A percentile compares a stretch with the other conserved stretches of the same genome.
phyloP scores from a whole-genome alignment of 2,329 filamentous ascomycete genomes.

The Fusarium sp. region DNA sequence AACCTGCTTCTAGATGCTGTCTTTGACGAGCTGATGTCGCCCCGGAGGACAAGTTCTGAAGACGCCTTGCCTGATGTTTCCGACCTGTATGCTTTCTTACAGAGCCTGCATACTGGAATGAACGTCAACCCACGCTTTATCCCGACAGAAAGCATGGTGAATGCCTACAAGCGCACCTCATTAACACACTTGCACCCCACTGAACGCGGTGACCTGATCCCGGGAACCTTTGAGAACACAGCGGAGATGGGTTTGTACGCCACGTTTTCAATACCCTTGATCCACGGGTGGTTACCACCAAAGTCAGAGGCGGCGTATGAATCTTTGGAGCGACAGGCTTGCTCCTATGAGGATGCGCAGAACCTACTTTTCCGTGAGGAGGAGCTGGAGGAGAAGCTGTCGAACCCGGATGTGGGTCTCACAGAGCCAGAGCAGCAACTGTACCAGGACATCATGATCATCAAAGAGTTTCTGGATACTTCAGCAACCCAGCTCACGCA shows the following conservation, averaged over 20 bases:
- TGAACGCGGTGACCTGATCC: conserved; percentile 65
- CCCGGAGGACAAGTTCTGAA: conserved; percentile 74
- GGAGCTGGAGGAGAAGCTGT: conserved; percentile 86
- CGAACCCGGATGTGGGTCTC: conserved; percentile 64
- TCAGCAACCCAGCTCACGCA: conserved; percentile 91
- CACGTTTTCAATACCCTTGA: conserved; percentile 88
- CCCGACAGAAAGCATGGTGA: conserved; percentile 65
- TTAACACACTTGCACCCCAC: conserved; percentile 68
- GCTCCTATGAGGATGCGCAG: conserved; percentile 93
- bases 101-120: conserved; percentile 94
- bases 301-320: conserved; percentile 75
- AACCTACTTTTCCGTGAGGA: conserved; percentile 91
- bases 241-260: conserved; percentile 92
- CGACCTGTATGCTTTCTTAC: conserved; percentile 89
- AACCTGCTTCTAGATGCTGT: conserved; percentile 89
- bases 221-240: conserved; percentile 89
- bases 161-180: conserved; percentile 66
- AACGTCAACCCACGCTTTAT: conserved; percentile 96
- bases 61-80: conserved; percentile 85
- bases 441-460: conserved; percentile 86
- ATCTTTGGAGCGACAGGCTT: conserved; percentile 81
- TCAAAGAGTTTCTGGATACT: conserved; percentile 84
- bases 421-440: conserved; percentile 81
- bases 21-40: conserved; percentile 93
- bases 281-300: conserved; percentile 94